Base-by-base conservation (phyloP, 1,139 yeast genomes). In the Wickerhamomyces sp. region DNA sequence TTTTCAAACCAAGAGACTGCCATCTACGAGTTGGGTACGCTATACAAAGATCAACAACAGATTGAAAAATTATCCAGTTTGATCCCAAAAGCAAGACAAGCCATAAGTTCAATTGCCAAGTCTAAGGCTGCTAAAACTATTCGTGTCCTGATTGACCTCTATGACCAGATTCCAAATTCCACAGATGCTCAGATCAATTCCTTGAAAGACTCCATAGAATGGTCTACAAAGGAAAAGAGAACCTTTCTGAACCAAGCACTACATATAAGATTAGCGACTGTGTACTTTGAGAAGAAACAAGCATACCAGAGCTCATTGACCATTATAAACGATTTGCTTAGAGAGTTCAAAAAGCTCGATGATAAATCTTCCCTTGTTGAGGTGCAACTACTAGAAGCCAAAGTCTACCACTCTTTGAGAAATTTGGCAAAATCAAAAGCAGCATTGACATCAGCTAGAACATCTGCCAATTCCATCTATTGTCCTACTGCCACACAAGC, bases 401-500 rank as follows among this genome's bases (percentile, higher is more conserved):
- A 87, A 56, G 87, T 86, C 28, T 91, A 83, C 60, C 96, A 89
- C 59, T 89, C 95, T 19, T 69, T 93, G 51, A 75, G 96, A 59
- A 93, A 93, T 58, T 72, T 86, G 52, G 85, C 96, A n/a, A 91
- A 89, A 62, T 74, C 95, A 12, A 77, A 87, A 53, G 97, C 97
- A 6, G 81, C 96, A 5, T 71, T 93, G 49, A 89, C 98, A 5
- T 81, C 95, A 39, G 96, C 98, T 3, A 77, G 97, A 61, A 93
- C 98, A 0, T 83, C 95, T 6, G 98, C 98, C 13, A 93, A 91
- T 59, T 76, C 96, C 26, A 87, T 93, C 39, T 93, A 89, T 64
- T 86, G 96, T 50, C 96, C 97, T 10, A 87, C 97, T n/a, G 68
- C 81, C 34, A 75, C 84, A 51, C 96, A 93, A 62, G 98, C 98